Evolutionary conservation across 2,329 filamentous ascomycete species (phyloP).

Genomic region (Penicillium sp.): DNA sequence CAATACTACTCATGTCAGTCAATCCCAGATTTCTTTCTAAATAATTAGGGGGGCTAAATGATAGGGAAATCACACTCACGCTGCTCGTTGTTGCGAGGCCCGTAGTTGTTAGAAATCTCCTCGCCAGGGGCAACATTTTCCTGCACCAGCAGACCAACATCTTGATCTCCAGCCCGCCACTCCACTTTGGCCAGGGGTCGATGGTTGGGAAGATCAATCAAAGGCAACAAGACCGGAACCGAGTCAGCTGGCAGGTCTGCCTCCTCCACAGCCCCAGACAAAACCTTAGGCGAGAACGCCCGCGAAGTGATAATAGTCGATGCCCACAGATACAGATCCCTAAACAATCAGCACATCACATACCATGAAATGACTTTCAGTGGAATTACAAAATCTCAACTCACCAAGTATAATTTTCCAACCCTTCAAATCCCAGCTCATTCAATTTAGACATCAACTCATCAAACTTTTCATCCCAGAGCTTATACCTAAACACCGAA

Average conservation of each 20-base stretch:
- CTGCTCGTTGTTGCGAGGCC: constrained; percentile 75
- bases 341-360: constrained; percentile 24
- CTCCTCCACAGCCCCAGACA: constrained; percentile 40
- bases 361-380: too few relatives aligned
- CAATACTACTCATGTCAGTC: constrained; percentile 40
- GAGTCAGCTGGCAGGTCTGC: constrained; percentile 56
- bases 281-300: constrained; percentile 49
- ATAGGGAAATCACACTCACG: constrained; percentile 32
- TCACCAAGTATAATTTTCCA: constrained; percentile 45
- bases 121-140: constrained; percentile 56
- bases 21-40: too few relatives aligned
- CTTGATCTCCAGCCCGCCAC: constrained; percentile 57
- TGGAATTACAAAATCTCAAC: too few relatives aligned
- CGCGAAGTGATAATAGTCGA: constrained; percentile 50
- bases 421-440: constrained; percentile 34
- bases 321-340: constrained; percentile 53
- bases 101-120: constrained; percentile 72
- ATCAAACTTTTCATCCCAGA: constrained; percentile 46
- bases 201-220: constrained; percentile 76
- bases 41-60: too few relatives aligned
- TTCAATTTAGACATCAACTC: constrained; percentile 35
- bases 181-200: constrained; percentile 62
- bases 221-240: constrained; percentile 70
- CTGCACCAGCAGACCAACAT: constrained; percentile 48
- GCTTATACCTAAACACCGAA: constrained; percentile 36